A percentile compares a stretch with the other conserved stretches of the same genome.
These are phyloP conservation scores for Cladobotryum protrusum DNA, from an alignment of 2,329 filamentous ascomycete species.

Conservation along the genomic window DNA sequence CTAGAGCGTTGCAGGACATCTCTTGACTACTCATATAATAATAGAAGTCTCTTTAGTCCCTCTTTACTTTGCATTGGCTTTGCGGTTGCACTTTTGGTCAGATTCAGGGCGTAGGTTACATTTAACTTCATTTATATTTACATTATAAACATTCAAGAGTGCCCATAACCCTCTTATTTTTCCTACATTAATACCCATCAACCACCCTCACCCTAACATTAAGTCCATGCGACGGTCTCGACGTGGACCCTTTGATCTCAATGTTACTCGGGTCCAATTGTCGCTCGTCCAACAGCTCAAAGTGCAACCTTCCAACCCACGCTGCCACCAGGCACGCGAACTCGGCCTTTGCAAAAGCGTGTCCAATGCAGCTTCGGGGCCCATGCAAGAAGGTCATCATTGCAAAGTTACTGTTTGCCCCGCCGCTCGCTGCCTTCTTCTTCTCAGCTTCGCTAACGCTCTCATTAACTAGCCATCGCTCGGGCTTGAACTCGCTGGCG, in stretches of 20 bases:
- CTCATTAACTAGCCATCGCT: constrained; percentile 28
- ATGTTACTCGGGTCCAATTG: constrained; percentile 61
- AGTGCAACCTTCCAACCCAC: constrained; percentile 68
- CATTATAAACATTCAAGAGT: background rate
- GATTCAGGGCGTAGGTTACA: no score
- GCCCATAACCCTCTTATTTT: background rate
- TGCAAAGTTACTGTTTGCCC: constrained; percentile 61
- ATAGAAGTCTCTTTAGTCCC: no score
- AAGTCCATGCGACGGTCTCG: constrained; percentile 65
- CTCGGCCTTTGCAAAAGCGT: constrained; percentile 69
- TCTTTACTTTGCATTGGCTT: no score
- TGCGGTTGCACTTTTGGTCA: no score
- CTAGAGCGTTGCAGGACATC: no score
- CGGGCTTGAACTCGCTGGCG: constrained; percentile 30
- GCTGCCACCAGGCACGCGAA: constrained; percentile 75
- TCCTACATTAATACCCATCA: constrained; percentile 46
- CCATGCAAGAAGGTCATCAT: constrained; percentile 71
- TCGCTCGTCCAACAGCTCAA: constrained; percentile 48
- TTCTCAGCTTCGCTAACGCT: background rate
- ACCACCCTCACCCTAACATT: constrained; percentile 59
- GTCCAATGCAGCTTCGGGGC: constrained; percentile 23
- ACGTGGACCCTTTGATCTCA: constrained; percentile 63
- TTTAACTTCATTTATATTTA: no score
- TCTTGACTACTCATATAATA: no score
- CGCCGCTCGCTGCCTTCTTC: constrained; percentile 42